Conservation (phyloP, 257 asterid species). For the Scutellaria minor region DNA sequence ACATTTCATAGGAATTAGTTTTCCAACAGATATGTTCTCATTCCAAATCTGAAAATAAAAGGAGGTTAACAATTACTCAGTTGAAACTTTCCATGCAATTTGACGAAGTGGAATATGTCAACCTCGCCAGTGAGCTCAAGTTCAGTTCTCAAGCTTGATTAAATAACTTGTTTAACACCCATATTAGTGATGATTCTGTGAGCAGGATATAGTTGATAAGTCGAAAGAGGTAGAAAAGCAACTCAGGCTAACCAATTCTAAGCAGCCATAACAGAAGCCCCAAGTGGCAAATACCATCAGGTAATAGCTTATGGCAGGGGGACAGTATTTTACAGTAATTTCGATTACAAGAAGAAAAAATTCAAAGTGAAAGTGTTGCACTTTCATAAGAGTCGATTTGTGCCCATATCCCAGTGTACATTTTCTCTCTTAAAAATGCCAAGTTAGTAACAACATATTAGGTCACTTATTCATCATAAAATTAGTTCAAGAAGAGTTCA, state of each 20-base stretch:
- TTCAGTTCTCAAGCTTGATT: background rate
- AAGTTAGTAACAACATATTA: background rate
- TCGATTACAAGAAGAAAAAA: background rate
- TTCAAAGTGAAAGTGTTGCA: background rate
- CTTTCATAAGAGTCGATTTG: background rate
- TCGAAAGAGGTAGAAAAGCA: background rate
- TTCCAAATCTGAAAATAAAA: too few relatives aligned
- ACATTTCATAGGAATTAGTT: background rate
- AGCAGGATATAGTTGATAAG: background rate
- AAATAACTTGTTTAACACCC: background rate
- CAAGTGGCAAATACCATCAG: background rate
- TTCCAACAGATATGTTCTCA: too few relatives aligned
- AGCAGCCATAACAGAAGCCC: background rate
- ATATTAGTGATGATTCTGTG: background rate
- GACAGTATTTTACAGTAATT: background rate
- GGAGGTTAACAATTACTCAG: too few relatives aligned
- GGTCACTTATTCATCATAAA: background rate
- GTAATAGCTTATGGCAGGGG: background rate
- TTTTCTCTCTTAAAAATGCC: background rate
- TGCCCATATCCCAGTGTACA: background rate
- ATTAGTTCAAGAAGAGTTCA: slow-evolving; percentile 6
- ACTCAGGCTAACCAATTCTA: background rate
- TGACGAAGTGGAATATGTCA: background rate
- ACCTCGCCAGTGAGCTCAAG: background rate
- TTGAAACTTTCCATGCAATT: too few relatives aligned